Conservation (phyloP, 371 early-diverging fungal species). For the Mortierella sp. region DNA sequence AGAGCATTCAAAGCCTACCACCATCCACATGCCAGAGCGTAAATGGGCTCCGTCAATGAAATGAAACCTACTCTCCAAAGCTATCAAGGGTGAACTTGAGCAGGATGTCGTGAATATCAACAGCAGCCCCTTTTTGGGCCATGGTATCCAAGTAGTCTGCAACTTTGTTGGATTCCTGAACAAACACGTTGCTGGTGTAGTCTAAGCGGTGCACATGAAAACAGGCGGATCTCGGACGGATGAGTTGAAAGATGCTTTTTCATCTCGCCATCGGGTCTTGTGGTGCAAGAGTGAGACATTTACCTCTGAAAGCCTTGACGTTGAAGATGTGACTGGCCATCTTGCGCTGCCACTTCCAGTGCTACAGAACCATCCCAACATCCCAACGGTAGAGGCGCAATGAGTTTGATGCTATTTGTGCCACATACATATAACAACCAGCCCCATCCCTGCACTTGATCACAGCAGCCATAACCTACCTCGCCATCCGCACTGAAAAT, state of each 20-base stretch:
- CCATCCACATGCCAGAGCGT: too few relatives aligned
- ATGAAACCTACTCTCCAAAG: constrained; percentile 61
- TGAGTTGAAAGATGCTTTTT: neutral
- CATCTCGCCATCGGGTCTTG: neutral
- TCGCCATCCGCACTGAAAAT: constrained; percentile 80
- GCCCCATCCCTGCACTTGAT: too few relatives aligned
- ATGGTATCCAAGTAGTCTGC: constrained; percentile 54
- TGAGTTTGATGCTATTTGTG: neutral
- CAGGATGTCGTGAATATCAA: constrained; percentile 70
- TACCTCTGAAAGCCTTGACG: constrained; percentile 78
- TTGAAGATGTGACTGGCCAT: constrained; percentile 76
- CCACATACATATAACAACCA: neutral
- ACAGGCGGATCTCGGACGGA: too few relatives aligned
- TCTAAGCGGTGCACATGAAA: constrained; percentile 6
- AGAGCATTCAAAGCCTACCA: too few relatives aligned
- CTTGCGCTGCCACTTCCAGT: constrained; percentile 77
- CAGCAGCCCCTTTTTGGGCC: constrained; percentile 40
- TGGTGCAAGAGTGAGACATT: constrained; percentile 28
- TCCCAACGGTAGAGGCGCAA: neutral
- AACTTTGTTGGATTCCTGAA: constrained; percentile 56
- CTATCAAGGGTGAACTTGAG: constrained; percentile 72
- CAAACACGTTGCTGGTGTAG: constrained; percentile 58
- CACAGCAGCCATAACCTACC: constrained; percentile 16
- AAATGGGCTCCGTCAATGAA: too few relatives aligned
- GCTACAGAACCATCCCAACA: constrained; percentile 10